Conservation (phyloP, 495 filamentous ascomycete genomes). For the Neurospora sp. region DNA sequence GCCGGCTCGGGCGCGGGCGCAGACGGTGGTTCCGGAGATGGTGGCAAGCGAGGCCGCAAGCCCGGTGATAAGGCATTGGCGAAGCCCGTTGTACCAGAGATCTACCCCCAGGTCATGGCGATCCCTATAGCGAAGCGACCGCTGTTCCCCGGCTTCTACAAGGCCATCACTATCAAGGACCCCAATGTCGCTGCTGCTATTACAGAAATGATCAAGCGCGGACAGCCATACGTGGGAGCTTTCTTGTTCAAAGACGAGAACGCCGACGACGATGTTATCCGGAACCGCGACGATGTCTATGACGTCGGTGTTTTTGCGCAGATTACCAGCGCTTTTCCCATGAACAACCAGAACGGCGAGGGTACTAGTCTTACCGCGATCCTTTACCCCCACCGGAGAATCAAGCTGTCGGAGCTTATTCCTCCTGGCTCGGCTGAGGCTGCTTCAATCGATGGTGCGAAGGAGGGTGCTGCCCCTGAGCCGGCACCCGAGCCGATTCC, state of each 20-base stretch:
- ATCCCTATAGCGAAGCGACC: slow-evolving; percentile 95
- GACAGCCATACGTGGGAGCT: slow-evolving; percentile 93
- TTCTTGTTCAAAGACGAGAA: slow-evolving; percentile 96
- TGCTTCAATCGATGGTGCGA: slow-evolving; percentile 9
- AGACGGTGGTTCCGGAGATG: slow-evolving; percentile 35
- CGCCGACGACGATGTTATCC: slow-evolving; percentile 83
- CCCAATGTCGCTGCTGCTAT: slow-evolving; percentile 82
- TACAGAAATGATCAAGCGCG: slow-evolving; percentile 93
- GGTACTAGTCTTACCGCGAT: slow-evolving; percentile 74
- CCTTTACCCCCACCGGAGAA: slow-evolving; percentile 90
- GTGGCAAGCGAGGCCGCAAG: slow-evolving; percentile 52
- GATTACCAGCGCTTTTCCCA: slow-evolving; percentile 87
- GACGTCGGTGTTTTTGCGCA: slow-evolving; percentile 96
- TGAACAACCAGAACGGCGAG: slow-evolving; percentile 52
- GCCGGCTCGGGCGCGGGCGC: slow-evolving; percentile 33
- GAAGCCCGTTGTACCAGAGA: slow-evolving; percentile 82
- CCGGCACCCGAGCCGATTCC: slow-evolving; percentile 46
- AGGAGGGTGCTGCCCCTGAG: slow-evolving; percentile 29
- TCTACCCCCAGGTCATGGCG: slow-evolving; percentile 97
- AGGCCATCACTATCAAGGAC: slow-evolving; percentile 91
- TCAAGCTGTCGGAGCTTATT: slow-evolving; percentile 75
- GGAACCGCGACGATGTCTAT: slow-evolving; percentile 78
- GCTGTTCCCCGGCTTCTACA: slow-evolving; percentile 96
- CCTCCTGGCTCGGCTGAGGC: slow-evolving; percentile 42
- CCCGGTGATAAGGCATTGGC: slow-evolving; percentile 60